These are phyloP conservation scores for Straminergon stramineum DNA, from an alignment of 225 moss, liverwort and hornwort genomes.

Conservation along the genomic window DNA sequence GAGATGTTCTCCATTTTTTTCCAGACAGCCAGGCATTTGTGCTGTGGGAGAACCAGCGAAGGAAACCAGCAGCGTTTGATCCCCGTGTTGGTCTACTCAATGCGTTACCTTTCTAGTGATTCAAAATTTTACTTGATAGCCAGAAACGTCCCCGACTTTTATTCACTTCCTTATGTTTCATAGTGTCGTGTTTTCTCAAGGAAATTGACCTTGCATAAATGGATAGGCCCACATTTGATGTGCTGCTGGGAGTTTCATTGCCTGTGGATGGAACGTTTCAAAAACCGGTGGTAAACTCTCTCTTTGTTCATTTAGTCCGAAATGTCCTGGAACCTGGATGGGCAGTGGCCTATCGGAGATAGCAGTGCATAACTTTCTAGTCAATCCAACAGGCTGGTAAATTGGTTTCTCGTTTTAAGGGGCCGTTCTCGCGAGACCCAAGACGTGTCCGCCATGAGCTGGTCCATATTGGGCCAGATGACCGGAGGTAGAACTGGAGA, in stretches of 20 bases:
- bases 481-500: background rate
- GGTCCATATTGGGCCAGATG: background rate
- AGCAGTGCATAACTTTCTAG: background rate
- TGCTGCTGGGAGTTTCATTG: background rate
- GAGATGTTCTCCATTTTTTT: background rate
- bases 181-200: background rate
- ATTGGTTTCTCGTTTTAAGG: background rate
- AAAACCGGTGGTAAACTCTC: background rate
- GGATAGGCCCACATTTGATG: background rate
- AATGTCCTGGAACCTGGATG: background rate
- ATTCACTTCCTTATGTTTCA: background rate
- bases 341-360: background rate
- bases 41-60: background rate
- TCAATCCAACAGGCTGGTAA: background rate
- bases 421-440: background rate
- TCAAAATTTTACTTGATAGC: background rate
- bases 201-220: background rate
- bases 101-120: background rate
- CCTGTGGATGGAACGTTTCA: background rate
- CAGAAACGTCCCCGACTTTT: background rate
- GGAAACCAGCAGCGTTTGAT: too few relatives aligned
- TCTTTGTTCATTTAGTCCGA: background rate
- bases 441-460: background rate
- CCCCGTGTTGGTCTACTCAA: background rate
- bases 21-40: background rate